Evolutionary conservation across 139 green algal genomes (phyloP).

Genomic region (Klebsormidium nitens): DNA sequence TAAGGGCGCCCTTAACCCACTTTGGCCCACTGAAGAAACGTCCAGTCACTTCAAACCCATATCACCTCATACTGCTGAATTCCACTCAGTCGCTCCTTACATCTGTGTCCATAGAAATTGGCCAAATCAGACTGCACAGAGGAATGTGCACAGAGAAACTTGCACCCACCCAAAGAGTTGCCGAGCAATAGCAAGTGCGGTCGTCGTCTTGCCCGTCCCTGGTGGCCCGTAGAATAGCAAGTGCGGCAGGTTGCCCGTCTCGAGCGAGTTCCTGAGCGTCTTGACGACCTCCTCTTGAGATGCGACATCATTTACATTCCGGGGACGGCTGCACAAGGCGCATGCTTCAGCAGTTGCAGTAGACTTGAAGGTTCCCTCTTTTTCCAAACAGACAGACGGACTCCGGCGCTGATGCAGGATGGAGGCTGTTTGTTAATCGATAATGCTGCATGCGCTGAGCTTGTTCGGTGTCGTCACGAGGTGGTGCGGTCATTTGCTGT

Average conservation of each 20-base stretch:
- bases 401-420: not conserved
- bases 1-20: not conserved
- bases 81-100: too few relatives aligned
- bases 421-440: not conserved
- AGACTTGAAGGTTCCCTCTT: not conserved
- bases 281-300: conserved; percentile 90
- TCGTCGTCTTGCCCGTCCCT: conserved; percentile 96
- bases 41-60: too few relatives aligned
- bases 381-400: not conserved
- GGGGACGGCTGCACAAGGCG: conserved; percentile 65
- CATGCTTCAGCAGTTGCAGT: not conserved
- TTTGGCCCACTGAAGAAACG: too few relatives aligned
- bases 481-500: too few relatives aligned
- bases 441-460: not conserved
- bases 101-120: too few relatives aligned
- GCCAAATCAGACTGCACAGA: too few relatives aligned
- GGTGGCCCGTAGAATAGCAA: conserved; percentile 97
- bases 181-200: conserved; percentile 56
- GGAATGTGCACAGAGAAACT: too few relatives aligned
- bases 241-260: conserved; percentile 88
- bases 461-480: too few relatives aligned
- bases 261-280: conserved; percentile 74
- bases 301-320: conserved; percentile 81
- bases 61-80: too few relatives aligned
- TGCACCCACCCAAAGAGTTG: conserved; percentile 46